phyloP scores from a whole-genome alignment of 805 yeast genomes.

The Barnettozyma californica region DNA sequence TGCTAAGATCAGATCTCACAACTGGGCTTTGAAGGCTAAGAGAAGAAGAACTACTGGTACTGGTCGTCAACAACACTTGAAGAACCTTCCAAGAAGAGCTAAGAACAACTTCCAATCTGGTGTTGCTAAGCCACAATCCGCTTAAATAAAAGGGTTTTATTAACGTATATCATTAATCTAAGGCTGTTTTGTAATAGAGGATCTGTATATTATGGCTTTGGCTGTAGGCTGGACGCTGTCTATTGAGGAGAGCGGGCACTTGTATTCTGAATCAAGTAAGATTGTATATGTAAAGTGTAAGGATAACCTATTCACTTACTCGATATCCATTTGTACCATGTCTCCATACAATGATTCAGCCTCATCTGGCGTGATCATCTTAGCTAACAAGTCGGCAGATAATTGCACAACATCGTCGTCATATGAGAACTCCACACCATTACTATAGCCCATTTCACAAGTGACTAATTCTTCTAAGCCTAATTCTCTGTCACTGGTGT shows the following conservation, averaged over 20 bases:
- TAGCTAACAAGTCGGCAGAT: slow-evolving; percentile 65
- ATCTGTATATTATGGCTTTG: neutral
- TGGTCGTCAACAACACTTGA: slow-evolving; percentile 98
- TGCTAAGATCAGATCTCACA: slow-evolving; percentile 96
- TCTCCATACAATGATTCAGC: slow-evolving; percentile 59
- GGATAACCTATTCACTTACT: too few species aligned
- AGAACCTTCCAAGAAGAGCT: slow-evolving; percentile 96
- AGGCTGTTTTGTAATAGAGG: slow-evolving; percentile 2
- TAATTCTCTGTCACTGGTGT: slow-evolving; percentile 20
- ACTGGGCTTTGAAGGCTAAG: slow-evolving; percentile 99
- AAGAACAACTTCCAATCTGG: slow-evolving; percentile 98
- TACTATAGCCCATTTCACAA: slow-evolving; percentile 40
- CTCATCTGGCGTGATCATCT: slow-evolving; percentile 67
- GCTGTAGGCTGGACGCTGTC: neutral
- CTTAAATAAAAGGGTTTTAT: slow-evolving; percentile 20
- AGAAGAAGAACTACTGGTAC: slow-evolving; percentile 99
- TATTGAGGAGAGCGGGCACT: neutral
- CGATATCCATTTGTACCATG: slow-evolving; percentile 42
- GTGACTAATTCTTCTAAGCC: slow-evolving; percentile 23
- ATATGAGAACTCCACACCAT: slow-evolving; percentile 60
- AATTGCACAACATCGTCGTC: slow-evolving; percentile 59
- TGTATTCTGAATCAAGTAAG: too few species aligned
- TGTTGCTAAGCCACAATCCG: slow-evolving; percentile 61
- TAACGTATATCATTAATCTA: slow-evolving; percentile 10
- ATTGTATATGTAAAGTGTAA: too few species aligned